These are phyloP conservation scores for Dothideomycetes sp. DNA, from an alignment of 2,329 filamentous ascomycete species.

Conservation along the genomic window DNA sequence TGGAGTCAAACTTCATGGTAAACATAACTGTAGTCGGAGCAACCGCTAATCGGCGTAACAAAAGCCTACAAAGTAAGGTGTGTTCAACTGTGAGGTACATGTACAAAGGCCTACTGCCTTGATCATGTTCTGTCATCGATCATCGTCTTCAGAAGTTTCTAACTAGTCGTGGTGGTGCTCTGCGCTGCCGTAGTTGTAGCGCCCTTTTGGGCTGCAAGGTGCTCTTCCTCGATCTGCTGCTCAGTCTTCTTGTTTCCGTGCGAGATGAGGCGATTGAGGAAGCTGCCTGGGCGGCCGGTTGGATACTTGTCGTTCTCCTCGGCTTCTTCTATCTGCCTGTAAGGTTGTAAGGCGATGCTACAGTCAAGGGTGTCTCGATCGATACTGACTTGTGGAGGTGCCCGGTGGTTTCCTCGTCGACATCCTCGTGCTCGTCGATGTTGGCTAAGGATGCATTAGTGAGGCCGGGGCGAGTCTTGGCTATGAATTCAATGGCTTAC, in stretches of 20 bases:
- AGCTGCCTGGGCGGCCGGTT: slow-evolving; percentile 22
- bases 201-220: slow-evolving; percentile 2
- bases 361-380: slow-evolving; percentile 14
- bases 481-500: slow-evolving; percentile 13
- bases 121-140: neutral
- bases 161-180: neutral
- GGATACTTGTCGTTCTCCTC: slow-evolving; percentile 18
- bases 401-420: slow-evolving; percentile 26
- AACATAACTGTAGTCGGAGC: too few species aligned
- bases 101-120: neutral
- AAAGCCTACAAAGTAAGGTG: too few species aligned
- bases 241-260: slow-evolving; percentile 30
- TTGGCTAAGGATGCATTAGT: slow-evolving; percentile 10
- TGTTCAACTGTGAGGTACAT: too few species aligned
- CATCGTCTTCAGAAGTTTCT: neutral
- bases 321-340: slow-evolving; percentile 21
- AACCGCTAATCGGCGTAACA: too few species aligned
- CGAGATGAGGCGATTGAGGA: slow-evolving; percentile 25
- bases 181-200: neutral
- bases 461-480: neutral
- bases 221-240: slow-evolving; percentile 17
- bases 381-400: slow-evolving; percentile 20
- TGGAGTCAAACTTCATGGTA: too few species aligned
- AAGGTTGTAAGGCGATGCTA: slow-evolving; percentile 3
- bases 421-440: slow-evolving; percentile 19